Base-by-base conservation (phyloP, 805 yeast genomes). In the Candida railenensis region DNA sequence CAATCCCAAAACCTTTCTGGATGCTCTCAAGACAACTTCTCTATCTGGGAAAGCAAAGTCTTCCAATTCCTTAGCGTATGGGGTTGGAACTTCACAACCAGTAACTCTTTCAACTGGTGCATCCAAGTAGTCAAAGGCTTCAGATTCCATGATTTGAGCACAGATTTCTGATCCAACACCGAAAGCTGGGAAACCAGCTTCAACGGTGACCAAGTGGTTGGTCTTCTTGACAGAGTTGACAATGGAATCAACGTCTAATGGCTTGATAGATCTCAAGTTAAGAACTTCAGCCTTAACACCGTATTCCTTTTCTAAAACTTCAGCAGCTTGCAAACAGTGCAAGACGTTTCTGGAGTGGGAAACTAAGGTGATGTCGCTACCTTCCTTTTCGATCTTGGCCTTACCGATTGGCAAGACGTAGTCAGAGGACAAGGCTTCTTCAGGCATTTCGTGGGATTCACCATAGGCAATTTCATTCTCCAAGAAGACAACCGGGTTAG, bases 11-110 rank as follows among this genome's bases (percentile, higher is more conserved):
- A 85, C 91, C 71, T 85, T 86, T 74, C 83, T 88, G 56, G 80
- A 79, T 56, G 90, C 97, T 80, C 90, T 86, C 65, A 87, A 81
- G 60, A 94, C 87, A 55, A 90, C 82, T 63, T 88, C 92, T 47
- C 88, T 79, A 69, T 91, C 96, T 71, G 99, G 99, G 97, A 94
- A 94, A 47, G 98, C 97, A 66, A 94, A 88, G 76, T 87, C 95
- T 82, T 94, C 99, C 67, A 94, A 81, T 75, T 86, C 91, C 71
- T 83, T 82, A 59, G 97, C 96, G 67, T 94, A 94, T 55, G 99
- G 99, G 58, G 99, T 94, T 71, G 99, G 99, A 28, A 91, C 97
- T 77, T 94, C 99, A 66, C 98, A 96, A 71, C 99, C 99, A 49
- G 99, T 94, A 62, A 91, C 92, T 80, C 99, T 89, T 77, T 86